Base-by-base conservation (phyloP, 2,329 filamentous ascomycete genomes). In the Clarireedia paspali region DNA sequence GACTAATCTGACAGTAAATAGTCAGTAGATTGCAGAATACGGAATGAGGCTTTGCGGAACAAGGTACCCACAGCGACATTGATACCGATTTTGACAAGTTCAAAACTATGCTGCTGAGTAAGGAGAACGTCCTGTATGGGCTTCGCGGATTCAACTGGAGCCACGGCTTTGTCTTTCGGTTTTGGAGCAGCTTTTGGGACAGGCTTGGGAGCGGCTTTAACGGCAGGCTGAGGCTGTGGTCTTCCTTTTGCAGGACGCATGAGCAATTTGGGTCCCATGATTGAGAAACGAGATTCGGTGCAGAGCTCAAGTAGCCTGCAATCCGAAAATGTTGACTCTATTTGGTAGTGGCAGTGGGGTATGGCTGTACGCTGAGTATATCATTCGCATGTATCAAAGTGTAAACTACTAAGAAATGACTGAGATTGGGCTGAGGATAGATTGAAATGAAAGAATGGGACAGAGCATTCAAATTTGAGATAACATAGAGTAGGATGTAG, bases 51-150 rank as follows among this genome's bases (percentile, higher is more conserved):
- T 40, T 17, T 6, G 7, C 6, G 12, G n/a, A 17, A 17, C 6
- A 47, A 6, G 2, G 42, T 30, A 55, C 60, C 44, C 36, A 61
- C 60, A 39, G 54, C 52, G 45, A 52, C 55, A 46, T 48, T 62
- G n/a, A 61, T 49, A 17, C 55, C 59, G 6, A 54, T 59, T 36
- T 53, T 60, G 5, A 57, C 55, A 14, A 62, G 36, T 27, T 62
- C 57, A 20, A 55, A 52, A 44, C 62, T 63, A 10, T 57, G 57
- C n/a, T 56, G 2, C 23, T 55, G 52, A 24, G 15, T 54, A 20
- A 62, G 39, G 14, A 34, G 24, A 27, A 50, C n/a, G 15, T 50
- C 46, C 40, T 42, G 53, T 10, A 44, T 26, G 15, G 36, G 27
- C 6, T 50, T 34, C 4, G 36, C 27, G 9, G 26, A 17, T 17